A percentile compares a stretch with the other conserved stretches of the same genome.
Conservation (phyloP, 2,329 filamentous ascomycete species). For the Orbilia javanica region DNA sequence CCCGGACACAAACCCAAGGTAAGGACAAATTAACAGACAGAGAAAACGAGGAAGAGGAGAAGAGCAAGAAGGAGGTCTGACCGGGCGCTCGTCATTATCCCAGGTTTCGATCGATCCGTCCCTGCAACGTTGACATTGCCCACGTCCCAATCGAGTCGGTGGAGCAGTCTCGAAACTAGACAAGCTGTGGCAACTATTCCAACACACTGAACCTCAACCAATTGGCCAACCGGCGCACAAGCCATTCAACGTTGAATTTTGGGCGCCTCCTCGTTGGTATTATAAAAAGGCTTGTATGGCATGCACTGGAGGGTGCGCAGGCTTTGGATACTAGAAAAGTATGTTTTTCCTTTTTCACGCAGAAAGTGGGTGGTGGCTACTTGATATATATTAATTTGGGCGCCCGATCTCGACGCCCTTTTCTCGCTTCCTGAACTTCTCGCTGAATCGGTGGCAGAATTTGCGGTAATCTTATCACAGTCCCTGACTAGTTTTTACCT, state of each 20-base stretch:
- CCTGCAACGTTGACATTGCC: no score
- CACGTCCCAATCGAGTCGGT: conserved; percentile 4
- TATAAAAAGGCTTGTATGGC: background rate
- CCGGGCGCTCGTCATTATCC: no score
- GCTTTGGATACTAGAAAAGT: conserved; percentile 10
- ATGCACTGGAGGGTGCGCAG: background rate
- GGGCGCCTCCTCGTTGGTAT: no score
- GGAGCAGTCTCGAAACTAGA: no score
- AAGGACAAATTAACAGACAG: no score
- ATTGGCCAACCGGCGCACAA: background rate
- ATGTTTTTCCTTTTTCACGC: conserved; percentile 5
- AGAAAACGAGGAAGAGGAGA: no score
- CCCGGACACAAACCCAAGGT: no score
- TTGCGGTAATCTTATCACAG: conserved; percentile 37
- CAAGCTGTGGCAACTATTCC: conserved; percentile 8
- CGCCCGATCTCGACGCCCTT: conserved; percentile 43
- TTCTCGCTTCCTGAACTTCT: conserved; percentile 34
- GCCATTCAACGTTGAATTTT: no score
- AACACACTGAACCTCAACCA: no score
- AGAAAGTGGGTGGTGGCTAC: background rate
- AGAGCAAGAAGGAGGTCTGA: no score
- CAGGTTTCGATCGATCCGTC: no score
- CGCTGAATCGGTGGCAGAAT: conserved; percentile 42
- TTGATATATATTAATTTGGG: conserved; percentile 8
- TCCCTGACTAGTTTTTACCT: conserved; percentile 4